Base-by-base conservation (phyloP, 768 basidiomycete species). In the Russula dissimulans region DNA sequence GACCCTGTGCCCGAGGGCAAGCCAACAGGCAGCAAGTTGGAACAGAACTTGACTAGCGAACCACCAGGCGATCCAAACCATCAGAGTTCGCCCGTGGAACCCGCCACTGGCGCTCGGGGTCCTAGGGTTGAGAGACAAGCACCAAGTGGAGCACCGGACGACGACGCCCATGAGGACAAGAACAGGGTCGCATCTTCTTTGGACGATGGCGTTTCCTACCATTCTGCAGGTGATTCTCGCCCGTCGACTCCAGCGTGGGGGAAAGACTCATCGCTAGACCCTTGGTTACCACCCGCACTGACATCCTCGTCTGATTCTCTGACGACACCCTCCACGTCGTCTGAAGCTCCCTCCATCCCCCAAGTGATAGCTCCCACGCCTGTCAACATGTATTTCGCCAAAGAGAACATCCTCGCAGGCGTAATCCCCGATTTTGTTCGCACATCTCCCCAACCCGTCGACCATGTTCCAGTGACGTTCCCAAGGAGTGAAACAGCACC, bases 401-500 rank as follows among this genome's bases (percentile, higher is more conserved):
- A 72, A 60, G 73, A 54, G 45, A 47, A 64, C 56, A 66, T 46
- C 71, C 75, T 55, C 65, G 69, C 10, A 74, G 73, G 57, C 66
- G 71, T 58, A 66, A 58, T 57, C 17, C 63, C 65, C 48, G 69
- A 66, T 56, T 68, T 68, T 47, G 67, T 61, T 57, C 69, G 66
- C 36, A 54, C 53, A 29, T 61, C 59, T 69, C 22, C 22, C 1
- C 22, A 26, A 26, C 22, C 22, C 22, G 71, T 49, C 61, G 18
- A 38, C 52, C 26, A 65, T 65, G 42, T 38, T 61, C 41, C 74
- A 52, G 64, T 75, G 79, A 34, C 79, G 36, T 86, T 86, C 67
- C 84, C 80, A 1, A 64, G 68, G 8, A 67, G 69, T 8, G 74
- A 73, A 12, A 67, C 69, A 52, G 65, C 67, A 34, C 70, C 68